Conservation (phyloP, 495 filamentous ascomycete species). For the Penicillium ochrochloron region DNA sequence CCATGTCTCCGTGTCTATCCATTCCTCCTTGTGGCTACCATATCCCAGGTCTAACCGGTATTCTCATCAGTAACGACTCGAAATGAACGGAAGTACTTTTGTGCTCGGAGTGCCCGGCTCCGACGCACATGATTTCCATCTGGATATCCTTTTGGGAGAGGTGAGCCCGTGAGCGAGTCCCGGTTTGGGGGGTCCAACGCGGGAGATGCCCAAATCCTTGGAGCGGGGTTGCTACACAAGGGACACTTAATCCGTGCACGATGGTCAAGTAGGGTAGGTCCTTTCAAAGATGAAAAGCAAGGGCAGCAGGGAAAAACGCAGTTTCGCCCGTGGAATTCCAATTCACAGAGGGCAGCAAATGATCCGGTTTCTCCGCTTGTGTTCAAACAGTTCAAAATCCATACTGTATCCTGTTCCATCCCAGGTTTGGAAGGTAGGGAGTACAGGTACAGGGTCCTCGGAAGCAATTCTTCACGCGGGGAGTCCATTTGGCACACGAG, state of each 20-base stretch:
- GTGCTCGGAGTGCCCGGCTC: slow-evolving; percentile 15
- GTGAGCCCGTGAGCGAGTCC: background rate
- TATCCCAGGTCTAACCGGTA: slow-evolving; percentile 14
- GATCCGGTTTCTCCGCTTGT: slow-evolving; percentile 12
- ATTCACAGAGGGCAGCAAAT: slow-evolving; percentile 8
- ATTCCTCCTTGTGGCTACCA: slow-evolving; percentile 3
- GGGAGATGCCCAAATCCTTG: too few relatives aligned
- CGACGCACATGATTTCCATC: background rate
- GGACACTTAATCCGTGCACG: background rate
- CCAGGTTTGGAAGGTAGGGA: slow-evolving; percentile 1
- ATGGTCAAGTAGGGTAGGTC: background rate
- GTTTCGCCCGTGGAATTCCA: background rate
- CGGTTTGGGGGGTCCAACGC: background rate
- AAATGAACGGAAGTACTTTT: background rate
- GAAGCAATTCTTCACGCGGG: slow-evolving; percentile 37
- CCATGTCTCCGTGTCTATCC: background rate
- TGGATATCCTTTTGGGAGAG: background rate
- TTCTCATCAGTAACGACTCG: background rate
- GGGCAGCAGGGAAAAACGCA: slow-evolving; percentile 5
- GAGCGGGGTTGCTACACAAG: background rate
- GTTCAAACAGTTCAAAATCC: slow-evolving; percentile 4
- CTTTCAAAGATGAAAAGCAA: slow-evolving; percentile 6
- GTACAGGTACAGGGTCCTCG: slow-evolving; percentile 8
- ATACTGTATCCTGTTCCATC: slow-evolving; percentile 6
- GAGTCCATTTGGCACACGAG: slow-evolving; percentile 41